Conservation (phyloP, 768 basidiomycete species). For the Dioszegia crocea region DNA sequence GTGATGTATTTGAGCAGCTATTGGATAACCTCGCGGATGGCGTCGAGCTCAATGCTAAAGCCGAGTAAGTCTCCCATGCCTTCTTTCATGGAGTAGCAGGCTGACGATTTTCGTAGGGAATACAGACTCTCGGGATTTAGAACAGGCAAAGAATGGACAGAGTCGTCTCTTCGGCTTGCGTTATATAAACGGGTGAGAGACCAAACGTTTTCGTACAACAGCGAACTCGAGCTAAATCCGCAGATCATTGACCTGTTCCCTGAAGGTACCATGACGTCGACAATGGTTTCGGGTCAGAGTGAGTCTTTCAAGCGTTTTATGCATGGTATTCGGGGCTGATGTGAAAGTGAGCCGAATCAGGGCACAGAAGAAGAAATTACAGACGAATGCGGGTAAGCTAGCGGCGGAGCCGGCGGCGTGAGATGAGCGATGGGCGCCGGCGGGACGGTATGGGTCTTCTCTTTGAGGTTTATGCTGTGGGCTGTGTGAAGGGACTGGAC, state of each 20-base stretch:
- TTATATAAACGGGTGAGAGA: slow-evolving; percentile 26
- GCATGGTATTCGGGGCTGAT: too few relatives aligned
- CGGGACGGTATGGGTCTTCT: too few relatives aligned
- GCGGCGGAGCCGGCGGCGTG: neutral
- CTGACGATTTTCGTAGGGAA: neutral
- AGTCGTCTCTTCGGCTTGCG: slow-evolving; percentile 8
- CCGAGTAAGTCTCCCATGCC: slow-evolving; percentile 13
- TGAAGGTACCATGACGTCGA: slow-evolving; percentile 30
- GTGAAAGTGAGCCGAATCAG: slow-evolving; percentile 5
- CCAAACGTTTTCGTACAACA: neutral
- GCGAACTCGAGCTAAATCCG: neutral
- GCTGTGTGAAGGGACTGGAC: too few relatives aligned
- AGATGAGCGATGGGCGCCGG: too few relatives aligned
- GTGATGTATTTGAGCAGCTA: slow-evolving; percentile 29
- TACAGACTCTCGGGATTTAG: neutral
- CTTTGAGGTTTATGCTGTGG: too few relatives aligned
- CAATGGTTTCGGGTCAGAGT: slow-evolving; percentile 42
- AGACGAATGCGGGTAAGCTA: neutral
- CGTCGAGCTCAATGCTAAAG: slow-evolving; percentile 21
- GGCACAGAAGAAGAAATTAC: slow-evolving; percentile 2
- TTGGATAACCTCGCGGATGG: slow-evolving; percentile 29
- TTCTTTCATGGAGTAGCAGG: neutral
- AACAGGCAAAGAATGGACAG: slow-evolving; percentile 14
- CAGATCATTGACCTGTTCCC: slow-evolving; percentile 41
- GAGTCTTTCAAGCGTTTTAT: too few relatives aligned